Percentiles rank a stretch among this genome's conserved stretches.
These are phyloP conservation scores for Apiospora malaysiana DNA, from an alignment of 2,329 filamentous ascomycete species.

Conservation along the genomic window DNA sequence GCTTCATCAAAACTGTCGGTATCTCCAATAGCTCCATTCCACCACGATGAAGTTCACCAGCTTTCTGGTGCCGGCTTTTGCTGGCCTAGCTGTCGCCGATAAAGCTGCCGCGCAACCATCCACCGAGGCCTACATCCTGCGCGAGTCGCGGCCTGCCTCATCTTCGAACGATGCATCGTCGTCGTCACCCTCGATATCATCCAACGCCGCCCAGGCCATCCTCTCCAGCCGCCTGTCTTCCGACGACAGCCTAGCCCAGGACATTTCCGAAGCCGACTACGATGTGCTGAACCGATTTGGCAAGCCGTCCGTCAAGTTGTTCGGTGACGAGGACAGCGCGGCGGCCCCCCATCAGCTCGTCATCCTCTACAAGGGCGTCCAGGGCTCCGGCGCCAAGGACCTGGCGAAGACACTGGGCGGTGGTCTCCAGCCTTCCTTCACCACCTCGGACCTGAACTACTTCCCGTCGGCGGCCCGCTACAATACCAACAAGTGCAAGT, in stretches of 20 bases:
- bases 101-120: slow-evolving; percentile 29
- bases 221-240: slow-evolving; percentile 62
- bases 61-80: slow-evolving; percentile 45
- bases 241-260: slow-evolving; percentile 50
- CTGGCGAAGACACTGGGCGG: slow-evolving; percentile 49
- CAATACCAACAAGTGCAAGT: slow-evolving; percentile 47
- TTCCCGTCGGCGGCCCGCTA: slow-evolving; percentile 53
- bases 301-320: slow-evolving; percentile 56
- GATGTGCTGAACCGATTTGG: slow-evolving; percentile 66
- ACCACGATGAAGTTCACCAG: slow-evolving; percentile 47
- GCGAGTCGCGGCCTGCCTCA: slow-evolving; percentile 23
- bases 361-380: slow-evolving; percentile 64
- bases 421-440: slow-evolving; percentile 52
- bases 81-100: slow-evolving; percentile 42
- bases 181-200: slow-evolving; percentile 51
- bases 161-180: slow-evolving; percentile 40
- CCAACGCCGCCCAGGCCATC: slow-evolving; percentile 62
- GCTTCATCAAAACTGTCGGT: slow-evolving; percentile 23
- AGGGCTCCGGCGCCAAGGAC: slow-evolving; percentile 47
- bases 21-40: slow-evolving; percentile 22
- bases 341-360: slow-evolving; percentile 62
- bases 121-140: slow-evolving; percentile 62
- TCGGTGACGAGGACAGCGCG: slow-evolving; percentile 44
- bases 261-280: slow-evolving; percentile 53
- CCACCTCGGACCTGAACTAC: slow-evolving; percentile 49